Percentiles rank a stretch among this genome's conserved stretches.
These are phyloP conservation scores for Crithidia expoeki DNA, from an alignment of 208 protist species.

Conservation along the genomic window DNA sequence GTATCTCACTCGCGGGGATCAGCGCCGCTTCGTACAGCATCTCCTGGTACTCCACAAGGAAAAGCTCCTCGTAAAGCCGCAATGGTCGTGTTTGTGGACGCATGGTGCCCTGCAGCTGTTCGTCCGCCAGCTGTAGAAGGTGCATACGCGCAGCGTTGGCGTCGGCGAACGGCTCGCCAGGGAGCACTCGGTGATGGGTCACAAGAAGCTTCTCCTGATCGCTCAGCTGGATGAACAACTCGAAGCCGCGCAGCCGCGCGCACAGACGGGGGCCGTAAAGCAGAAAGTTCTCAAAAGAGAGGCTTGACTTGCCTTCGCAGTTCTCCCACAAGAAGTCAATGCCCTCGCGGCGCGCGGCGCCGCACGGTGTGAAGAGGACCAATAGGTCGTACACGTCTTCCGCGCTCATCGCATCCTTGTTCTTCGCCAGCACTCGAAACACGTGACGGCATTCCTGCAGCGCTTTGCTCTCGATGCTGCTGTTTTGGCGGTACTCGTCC, in stretches of 20 bases:
- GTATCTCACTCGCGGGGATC: slow-evolving; percentile 35
- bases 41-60: slow-evolving; percentile 62
- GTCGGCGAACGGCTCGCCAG: slow-evolving; percentile 17
- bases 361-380: slow-evolving; percentile 62
- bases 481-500: slow-evolving; percentile 13
- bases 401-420: slow-evolving; percentile 41
- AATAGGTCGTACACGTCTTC: slow-evolving; percentile 70
- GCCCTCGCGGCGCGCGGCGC: slow-evolving; percentile 55
- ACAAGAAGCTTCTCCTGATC: slow-evolving; percentile 52
- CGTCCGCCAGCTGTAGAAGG: slow-evolving; percentile 40
- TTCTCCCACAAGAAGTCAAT: slow-evolving; percentile 76
- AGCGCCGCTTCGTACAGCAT: slow-evolving; percentile 40
- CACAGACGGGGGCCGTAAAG: slow-evolving; percentile 50
- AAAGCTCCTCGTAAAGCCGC: slow-evolving; percentile 73
- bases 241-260: slow-evolving; percentile 58
- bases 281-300: slow-evolving; percentile 64
- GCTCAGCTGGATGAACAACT: slow-evolving; percentile 45
- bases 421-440: slow-evolving; percentile 52
- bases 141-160: slow-evolving; percentile 30
- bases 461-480: background rate
- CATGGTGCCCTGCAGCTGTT: slow-evolving; percentile 29
- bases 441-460: slow-evolving; percentile 33
- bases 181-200: slow-evolving; percentile 56
- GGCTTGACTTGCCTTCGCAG: slow-evolving; percentile 55
- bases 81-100: slow-evolving; percentile 28